phyloP scores from a whole-genome alignment of 257 asterid species.

The Coffea canephora region DNA sequence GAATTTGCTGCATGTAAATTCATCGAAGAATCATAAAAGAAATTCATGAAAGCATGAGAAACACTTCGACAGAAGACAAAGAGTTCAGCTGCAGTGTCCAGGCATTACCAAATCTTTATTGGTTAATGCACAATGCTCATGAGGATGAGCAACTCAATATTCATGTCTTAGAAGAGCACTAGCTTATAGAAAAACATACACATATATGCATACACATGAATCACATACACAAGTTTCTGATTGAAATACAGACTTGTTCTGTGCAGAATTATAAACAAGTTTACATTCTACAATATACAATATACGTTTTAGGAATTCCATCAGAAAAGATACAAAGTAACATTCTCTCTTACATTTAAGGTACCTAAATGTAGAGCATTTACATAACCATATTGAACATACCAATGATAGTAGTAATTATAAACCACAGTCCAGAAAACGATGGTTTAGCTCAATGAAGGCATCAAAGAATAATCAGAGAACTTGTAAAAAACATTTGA shows the following conservation, averaged over 20 bases:
- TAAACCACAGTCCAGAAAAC: neutral
- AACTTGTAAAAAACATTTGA: too few relatives aligned
- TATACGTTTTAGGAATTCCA: neutral
- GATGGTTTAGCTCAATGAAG: neutral
- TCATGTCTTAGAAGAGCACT: neutral
- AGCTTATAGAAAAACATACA: neutral
- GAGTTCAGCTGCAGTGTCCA: constrained; percentile 47
- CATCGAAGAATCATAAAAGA: constrained; percentile 20
- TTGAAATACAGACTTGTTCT: neutral
- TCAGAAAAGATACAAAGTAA: neutral
- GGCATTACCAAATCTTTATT: constrained; percentile 44
- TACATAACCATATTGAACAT: neutral
- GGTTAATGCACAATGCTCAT: constrained; percentile 54
- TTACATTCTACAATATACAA: neutral
- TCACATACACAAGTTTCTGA: neutral
- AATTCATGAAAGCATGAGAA: neutral
- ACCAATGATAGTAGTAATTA: neutral
- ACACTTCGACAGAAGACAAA: constrained; percentile 1
- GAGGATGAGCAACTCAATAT: constrained; percentile 12
- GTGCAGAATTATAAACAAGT: neutral
- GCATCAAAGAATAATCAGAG: too few relatives aligned
- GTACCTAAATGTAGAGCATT: neutral
- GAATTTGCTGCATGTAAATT: constrained; percentile 26
- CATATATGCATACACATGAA: neutral
- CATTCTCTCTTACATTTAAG: neutral